Evolutionary conservation across 805 yeast genomes (phyloP).

Genomic region (Helenozyma baotianmanensis): DNA sequence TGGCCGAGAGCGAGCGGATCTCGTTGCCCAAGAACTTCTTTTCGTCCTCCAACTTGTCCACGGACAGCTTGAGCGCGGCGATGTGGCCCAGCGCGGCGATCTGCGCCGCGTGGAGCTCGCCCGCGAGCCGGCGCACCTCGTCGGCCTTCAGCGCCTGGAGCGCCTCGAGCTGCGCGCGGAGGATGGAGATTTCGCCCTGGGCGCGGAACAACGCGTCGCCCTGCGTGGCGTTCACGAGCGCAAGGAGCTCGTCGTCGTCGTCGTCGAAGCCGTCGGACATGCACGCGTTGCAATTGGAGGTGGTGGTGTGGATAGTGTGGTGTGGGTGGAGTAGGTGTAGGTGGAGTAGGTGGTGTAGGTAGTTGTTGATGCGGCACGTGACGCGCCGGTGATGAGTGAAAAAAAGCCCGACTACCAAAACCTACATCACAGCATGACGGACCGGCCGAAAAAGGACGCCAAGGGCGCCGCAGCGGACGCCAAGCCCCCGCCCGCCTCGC

Average conservation of each 20-base stretch:
- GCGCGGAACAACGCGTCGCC: constrained; percentile 39
- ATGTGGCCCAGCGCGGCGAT: constrained; percentile 28
- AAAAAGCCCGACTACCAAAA: too few relatives aligned
- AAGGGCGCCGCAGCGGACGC: not conserved
- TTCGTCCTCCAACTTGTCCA: constrained; percentile 40
- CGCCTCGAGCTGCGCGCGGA: constrained; percentile 58
- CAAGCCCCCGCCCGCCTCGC: constrained; percentile 46
- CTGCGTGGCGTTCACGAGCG: constrained; percentile 42
- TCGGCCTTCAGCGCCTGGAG: constrained; percentile 36
- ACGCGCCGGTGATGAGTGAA: too few relatives aligned
- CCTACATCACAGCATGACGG: constrained; percentile 1
- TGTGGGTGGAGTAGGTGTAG: too few relatives aligned
- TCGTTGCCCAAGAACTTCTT: constrained; percentile 39
- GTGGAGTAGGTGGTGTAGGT: too few relatives aligned
- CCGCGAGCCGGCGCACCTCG: constrained; percentile 27
- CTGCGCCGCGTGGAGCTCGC: constrained; percentile 15
- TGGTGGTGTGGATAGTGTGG: too few relatives aligned
- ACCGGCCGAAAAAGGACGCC: not conserved
- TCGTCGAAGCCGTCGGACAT: constrained; percentile 32
- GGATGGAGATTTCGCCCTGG: constrained; percentile 76
- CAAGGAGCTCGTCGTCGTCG: constrained; percentile 44
- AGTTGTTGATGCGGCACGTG: too few relatives aligned
- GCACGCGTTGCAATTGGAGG: too few relatives aligned
- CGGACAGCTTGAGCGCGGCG: constrained; percentile 23
- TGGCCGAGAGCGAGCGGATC: constrained; percentile 21